These are phyloP conservation scores for Debaryomycetaceae sp. DNA, from an alignment of 1,139 yeast genomes.

Conservation along the genomic window DNA sequence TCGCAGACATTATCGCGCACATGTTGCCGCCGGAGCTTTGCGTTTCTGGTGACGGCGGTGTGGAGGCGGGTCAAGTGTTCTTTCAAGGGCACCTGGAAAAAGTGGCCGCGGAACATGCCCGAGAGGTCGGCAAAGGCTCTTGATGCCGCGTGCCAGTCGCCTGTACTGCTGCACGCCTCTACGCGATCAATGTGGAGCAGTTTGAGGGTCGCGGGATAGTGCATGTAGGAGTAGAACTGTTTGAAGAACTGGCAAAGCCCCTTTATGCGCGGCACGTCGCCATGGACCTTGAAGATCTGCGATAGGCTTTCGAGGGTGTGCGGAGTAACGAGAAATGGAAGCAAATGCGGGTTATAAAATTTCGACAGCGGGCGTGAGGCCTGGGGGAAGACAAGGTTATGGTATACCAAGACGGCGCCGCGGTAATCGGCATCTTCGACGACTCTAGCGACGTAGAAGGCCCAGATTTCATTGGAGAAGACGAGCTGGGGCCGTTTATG, in stretches of 20 bases:
- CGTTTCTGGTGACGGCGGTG: constrained; percentile 10
- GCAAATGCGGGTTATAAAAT: constrained; percentile 9
- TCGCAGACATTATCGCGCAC: constrained; percentile 10
- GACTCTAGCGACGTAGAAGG: constrained; percentile 14
- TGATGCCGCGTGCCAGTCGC: constrained; percentile 16
- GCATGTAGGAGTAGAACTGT: constrained; percentile 25
- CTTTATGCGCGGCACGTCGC: constrained; percentile 15
- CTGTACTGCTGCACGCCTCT: constrained; percentile 19
- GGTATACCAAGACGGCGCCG: constrained; percentile 27
- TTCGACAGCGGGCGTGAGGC: constrained; percentile 9
- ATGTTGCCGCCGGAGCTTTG: constrained; percentile 17
- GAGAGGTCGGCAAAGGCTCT: constrained; percentile 15
- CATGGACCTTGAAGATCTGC: constrained; percentile 17
- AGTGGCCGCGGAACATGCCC: constrained; percentile 9
- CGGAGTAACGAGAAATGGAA: constrained; percentile 25
- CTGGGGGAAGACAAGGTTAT: constrained; percentile 19
- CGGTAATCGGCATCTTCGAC: constrained; percentile 16
- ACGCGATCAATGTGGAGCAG: constrained; percentile 17
- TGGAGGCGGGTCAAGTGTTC: constrained; percentile 4
- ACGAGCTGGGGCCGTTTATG: constrained; percentile 7
- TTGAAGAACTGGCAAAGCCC: constrained; percentile 27
- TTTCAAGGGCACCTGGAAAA: constrained; percentile 4
- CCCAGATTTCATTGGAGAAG: constrained; percentile 29
- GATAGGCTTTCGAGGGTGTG: constrained; percentile 15
- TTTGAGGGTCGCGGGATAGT: constrained; percentile 19